Base-by-base conservation (phyloP, 345 rosid genomes). In the Lenwebbia sp. region DNA sequence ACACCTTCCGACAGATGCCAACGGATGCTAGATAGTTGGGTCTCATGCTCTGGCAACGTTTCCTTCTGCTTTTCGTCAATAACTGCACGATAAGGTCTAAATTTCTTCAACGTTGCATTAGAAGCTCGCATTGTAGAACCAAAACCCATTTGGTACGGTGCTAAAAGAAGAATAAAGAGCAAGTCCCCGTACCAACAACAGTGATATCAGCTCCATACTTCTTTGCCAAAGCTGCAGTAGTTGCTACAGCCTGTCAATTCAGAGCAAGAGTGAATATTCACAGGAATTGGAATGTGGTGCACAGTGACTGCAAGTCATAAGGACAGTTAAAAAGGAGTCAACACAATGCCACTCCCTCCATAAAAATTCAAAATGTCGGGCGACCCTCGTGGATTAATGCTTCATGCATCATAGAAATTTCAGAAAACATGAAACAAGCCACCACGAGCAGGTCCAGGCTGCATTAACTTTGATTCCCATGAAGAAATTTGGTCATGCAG, bases 121-220 rank as follows among this genome's bases (percentile, higher is more conserved):
- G 85, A 65, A 84, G 78, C 44, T 33, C 47, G 54, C 85, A 65
- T 82, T 85, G 84, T 56, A 57, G 37, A 75, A 55, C 40, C 83
- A 56, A 62, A 37, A 14, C 13, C 7, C 44, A 82, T 21, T 21
- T 23, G 50, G 56, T 28, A 41, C 0, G 12, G 33, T 83, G 51
- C 37, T 28, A 13, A n/a, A 41, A 60, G 54, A 13, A 3, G 83
- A 13, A 28, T 40, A 41, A 88, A 44, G 25, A 58, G 85, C 41
- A 84, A 88, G 52, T 81, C n/a, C 12, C 56, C 93, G 33, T 88
- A 95, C 99, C 92, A 47, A 96, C 99, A 83, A 97, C 98, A 3
- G 99, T 96, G 85, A 97, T 94, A 86, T 96, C 99, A 88, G 99
- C 98, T 40, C 95, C 98, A 87, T 96, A 95, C 89, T 94, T 96